Evolutionary conservation across 2,329 filamentous ascomycete genomes (phyloP), one percentile per base, ranked within the genome.

Genomic region (Aspergillus sp.): DNA sequence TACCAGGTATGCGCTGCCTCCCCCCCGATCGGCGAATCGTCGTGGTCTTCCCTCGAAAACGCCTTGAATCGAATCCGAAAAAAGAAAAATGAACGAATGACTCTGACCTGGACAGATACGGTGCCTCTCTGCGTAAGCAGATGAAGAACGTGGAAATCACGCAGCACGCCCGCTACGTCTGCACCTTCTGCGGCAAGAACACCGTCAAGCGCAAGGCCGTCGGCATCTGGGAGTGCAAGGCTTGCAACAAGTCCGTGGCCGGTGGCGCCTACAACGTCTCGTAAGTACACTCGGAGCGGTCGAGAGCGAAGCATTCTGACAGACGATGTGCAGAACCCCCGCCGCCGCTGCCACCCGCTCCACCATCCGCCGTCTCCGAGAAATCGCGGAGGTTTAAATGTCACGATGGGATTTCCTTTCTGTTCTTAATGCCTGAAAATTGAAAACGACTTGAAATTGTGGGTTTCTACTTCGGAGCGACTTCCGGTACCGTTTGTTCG

Each of bases 121-220:
- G 89, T 88, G 89, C 91, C 66, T 96, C 91, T 61, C 86, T 96
- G 71, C 86, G 88, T 73, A 96, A 96, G 80, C 88, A 86, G 68
- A 82, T 91, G 64, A 96, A 96, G 86, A 95, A 95, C 84, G 94
- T 95, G 82, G 91, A 96, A 82, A 84, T 96, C 68, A 84, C 85
- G 60, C 91, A 96, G 72, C 91, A 98, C 77, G 86, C 86, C 73
- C 82, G 82, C 68, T 96, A 95, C 68, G 80, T 80, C 64, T 96
- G 89, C 80, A 89, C 88, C 51, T 98, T 96, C 83, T 94, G 86
- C 78, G 89, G 89, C 64, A 96, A 96, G 82, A 81, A 79, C 66
- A 83, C 81, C 57, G 86, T 94, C 63, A 86, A 86, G 75, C 81
- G 89, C 62, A 75, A 86, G 63, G 80, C 85, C 46, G 84, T 89